Conservation (phyloP, 306 rosid genomes). For the Quercus alba region DNA sequence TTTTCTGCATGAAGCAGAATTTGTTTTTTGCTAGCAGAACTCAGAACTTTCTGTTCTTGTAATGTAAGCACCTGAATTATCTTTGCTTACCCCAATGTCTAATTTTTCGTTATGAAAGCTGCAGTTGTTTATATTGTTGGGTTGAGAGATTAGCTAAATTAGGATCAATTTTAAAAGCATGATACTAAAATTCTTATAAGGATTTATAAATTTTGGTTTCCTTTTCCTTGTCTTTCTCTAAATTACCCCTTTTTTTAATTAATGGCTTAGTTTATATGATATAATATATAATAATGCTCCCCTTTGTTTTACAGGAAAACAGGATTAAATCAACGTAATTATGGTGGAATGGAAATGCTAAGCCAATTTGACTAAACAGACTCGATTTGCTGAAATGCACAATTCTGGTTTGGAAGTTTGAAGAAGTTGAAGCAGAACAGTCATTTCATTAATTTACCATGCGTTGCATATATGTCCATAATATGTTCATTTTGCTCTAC, state of each 20-base stretch:
- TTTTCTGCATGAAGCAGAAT: no score
- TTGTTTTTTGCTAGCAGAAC: no score
- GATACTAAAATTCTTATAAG: neutral
- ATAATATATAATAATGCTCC: neutral
- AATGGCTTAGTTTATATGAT: no score
- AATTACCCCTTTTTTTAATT: neutral
- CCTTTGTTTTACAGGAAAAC: neutral
- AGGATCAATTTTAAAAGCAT: neutral
- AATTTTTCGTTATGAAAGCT: no score
- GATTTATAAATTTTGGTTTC: neutral
- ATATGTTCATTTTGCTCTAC: constrained; percentile 28
- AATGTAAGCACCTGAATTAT: no score
- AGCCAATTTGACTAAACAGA: neutral
- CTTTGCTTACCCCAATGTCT: no score
- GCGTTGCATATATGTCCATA: constrained; percentile 9
- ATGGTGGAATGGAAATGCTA: no score
- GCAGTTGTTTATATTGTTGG: neutral
- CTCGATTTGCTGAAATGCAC: constrained; percentile 1
- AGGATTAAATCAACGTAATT: neutral
- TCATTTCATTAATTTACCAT: constrained; percentile 7
- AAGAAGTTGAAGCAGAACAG: constrained; percentile 14
- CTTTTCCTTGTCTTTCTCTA: neutral
- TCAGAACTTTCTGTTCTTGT: no score
- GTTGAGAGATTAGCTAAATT: neutral
- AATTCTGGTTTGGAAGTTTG: constrained; percentile 14